phyloP scores from a whole-genome alignment of 495 filamentous ascomycete species.

The Corynascus novoguineensis region DNA sequence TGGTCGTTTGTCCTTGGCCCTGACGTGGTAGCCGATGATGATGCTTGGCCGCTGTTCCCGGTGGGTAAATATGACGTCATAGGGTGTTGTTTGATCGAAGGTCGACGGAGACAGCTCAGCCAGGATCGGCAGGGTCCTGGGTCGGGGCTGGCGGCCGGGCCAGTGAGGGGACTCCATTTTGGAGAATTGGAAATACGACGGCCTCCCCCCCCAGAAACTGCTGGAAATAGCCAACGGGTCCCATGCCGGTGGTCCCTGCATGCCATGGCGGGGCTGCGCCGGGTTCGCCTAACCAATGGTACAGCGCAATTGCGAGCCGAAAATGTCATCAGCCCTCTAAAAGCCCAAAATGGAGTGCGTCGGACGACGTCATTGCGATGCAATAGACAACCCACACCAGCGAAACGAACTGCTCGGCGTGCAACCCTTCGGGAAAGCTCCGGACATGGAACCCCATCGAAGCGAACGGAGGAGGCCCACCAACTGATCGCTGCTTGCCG shows the following conservation, averaged over 20 bases:
- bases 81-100: not conserved
- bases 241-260: slow-evolving; percentile 10
- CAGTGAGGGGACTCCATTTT: not conserved
- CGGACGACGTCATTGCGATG: slow-evolving; percentile 23
- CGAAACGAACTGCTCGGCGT: not conserved
- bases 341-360: slow-evolving; percentile 1
- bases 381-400: slow-evolving; percentile 7
- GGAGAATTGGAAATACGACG: not conserved
- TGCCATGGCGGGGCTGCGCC: not conserved
- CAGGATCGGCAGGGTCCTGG: slow-evolving; percentile 13
- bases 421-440: not conserved
- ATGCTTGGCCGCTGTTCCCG: not conserved
- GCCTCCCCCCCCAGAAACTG: not conserved
- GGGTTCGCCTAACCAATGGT: slow-evolving; percentile 15
- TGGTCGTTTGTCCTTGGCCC: not conserved
- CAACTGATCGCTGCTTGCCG: no score
- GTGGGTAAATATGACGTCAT: slow-evolving; percentile 12
- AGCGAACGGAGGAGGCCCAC: no score
- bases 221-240: slow-evolving; percentile 4
- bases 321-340: slow-evolving; percentile 16
- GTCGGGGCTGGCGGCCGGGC: not conserved
- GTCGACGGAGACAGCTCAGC: not conserved
- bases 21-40: not conserved
- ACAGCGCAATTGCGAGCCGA: slow-evolving; percentile 1
- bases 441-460: slow-evolving; percentile 1